These are phyloP conservation scores for Epichloe baconii DNA, from an alignment of 2,329 filamentous ascomycete genomes.

Conservation along the genomic window DNA sequence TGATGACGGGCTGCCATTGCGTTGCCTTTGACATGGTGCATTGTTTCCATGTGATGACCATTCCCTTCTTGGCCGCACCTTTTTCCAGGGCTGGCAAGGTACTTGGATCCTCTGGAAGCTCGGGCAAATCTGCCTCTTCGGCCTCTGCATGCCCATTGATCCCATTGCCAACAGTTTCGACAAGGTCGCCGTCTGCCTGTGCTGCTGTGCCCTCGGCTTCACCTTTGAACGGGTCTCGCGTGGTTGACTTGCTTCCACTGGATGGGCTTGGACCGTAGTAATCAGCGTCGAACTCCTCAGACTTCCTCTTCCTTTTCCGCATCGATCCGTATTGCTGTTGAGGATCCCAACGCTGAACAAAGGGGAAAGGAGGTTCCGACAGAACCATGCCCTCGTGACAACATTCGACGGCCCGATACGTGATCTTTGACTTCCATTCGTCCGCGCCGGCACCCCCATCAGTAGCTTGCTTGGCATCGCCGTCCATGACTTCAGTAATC, in stretches of 20 bases:
- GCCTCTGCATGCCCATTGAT: not conserved
- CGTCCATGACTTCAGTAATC: constrained; percentile 11
- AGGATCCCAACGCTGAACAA: constrained; percentile 77
- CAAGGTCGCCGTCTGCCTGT: not conserved
- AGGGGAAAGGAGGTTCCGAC: constrained; percentile 75
- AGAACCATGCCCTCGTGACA: constrained; percentile 54
- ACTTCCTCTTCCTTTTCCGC: constrained; percentile 36
- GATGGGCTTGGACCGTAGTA: constrained; percentile 17
- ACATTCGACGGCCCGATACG: constrained; percentile 72
- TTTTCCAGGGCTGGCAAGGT: constrained; percentile 36
- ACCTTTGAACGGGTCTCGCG: constrained; percentile 3
- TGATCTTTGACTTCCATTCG: constrained; percentile 63
- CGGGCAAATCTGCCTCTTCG: constrained; percentile 43
- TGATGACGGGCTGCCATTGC: constrained; percentile 52
- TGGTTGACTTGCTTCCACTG: constrained; percentile 1
- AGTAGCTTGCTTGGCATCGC: constrained; percentile 7
- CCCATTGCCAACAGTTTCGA: not conserved
- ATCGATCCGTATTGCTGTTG: constrained; percentile 42
- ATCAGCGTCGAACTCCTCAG: constrained; percentile 21
- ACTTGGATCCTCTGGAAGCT: constrained; percentile 43
- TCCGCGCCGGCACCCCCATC: constrained; percentile 33
- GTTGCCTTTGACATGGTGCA: constrained; percentile 47
- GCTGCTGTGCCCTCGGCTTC: not conserved
- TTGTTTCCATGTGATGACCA: constrained; percentile 58
- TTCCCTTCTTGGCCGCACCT: constrained; percentile 39